phyloP scores from a whole-genome alignment of 176 grass and related monocot genomes.

The Pharus latifolius region DNA sequence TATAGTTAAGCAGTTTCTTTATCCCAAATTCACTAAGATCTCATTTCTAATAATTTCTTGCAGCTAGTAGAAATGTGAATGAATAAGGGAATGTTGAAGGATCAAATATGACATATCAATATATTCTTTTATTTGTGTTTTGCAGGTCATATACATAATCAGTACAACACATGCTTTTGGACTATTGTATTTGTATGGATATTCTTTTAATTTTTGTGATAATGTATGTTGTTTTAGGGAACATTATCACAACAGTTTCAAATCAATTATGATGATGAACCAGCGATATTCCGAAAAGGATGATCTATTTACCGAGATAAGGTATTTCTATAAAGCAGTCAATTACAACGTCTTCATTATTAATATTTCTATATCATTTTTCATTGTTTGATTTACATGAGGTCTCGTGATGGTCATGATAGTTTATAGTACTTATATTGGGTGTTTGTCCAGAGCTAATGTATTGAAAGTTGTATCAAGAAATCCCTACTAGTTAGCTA shows the following conservation, averaged over 20 bases:
- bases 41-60: no score
- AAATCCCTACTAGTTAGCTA: not conserved
- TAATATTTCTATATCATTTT: not conserved
- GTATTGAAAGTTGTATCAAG: not conserved
- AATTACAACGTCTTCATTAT: not conserved
- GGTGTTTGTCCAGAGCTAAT: not conserved
- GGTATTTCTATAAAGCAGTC: constrained; percentile 13
- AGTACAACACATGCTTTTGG: constrained; percentile 77
- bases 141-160: constrained; percentile 82
- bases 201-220: not conserved
- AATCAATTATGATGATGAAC: constrained; percentile 52
- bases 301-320: constrained; percentile 50
- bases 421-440: not conserved
- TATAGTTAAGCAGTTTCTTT: not conserved
- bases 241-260: constrained; percentile 44
- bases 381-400: not conserved
- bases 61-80: no score
- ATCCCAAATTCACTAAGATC: no score
- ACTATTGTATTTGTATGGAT: constrained; percentile 7
- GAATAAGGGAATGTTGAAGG: no score
- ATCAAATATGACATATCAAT: no score
- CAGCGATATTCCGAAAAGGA: constrained; percentile 54
- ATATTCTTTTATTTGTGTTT: not conserved
- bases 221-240: constrained; percentile 20
- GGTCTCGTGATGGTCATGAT: not conserved